Evolutionary conservation across 768 basidiomycete species (phyloP).

Genomic region (Polyporus arcularius): DNA sequence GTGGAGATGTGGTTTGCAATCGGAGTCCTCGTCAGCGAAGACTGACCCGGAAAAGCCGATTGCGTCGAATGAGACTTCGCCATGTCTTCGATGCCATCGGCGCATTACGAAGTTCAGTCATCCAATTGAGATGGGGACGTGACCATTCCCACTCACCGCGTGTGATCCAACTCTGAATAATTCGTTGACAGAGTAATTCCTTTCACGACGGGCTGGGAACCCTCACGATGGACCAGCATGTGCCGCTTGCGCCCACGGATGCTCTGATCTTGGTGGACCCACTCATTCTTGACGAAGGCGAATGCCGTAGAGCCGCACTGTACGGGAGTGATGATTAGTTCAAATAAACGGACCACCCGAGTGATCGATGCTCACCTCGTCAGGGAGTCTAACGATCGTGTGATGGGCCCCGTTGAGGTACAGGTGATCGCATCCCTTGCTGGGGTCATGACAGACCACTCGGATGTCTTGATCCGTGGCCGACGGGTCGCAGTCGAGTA

Average conservation of each 20-base stretch:
- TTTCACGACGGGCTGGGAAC: slow-evolving; percentile 36
- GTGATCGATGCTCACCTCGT: slow-evolving; percentile 4
- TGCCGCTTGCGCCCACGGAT: slow-evolving; percentile 35
- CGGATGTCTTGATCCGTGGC: slow-evolving; percentile 47
- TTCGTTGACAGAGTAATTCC: slow-evolving; percentile 29
- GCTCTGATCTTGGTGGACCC: slow-evolving; percentile 45
- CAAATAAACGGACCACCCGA: background rate
- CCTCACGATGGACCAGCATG: slow-evolving; percentile 36
- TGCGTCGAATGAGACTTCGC: too few relatives aligned
- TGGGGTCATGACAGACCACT: slow-evolving; percentile 43
- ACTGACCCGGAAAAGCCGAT: background rate
- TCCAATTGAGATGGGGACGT: too few relatives aligned
- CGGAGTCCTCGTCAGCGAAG: background rate
- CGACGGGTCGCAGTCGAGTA: slow-evolving; percentile 46
- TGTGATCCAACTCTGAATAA: too few relatives aligned
- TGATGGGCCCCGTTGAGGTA: slow-evolving; percentile 41
- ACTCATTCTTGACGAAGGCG: slow-evolving; percentile 40
- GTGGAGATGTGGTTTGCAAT: background rate
- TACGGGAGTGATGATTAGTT: background rate
- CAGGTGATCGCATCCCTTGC: slow-evolving; percentile 41
- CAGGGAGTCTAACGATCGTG: slow-evolving; percentile 52
- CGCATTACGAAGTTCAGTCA: too few relatives aligned
- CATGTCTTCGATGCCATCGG: too few relatives aligned
- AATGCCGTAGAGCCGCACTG: slow-evolving; percentile 32
- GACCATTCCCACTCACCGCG: too few relatives aligned